Evolutionary conservation across 768 basidiomycete genomes (phyloP), one percentile per base, ranked within the genome.

Genomic region (Tubosaeta brunneosetosa): DNA sequence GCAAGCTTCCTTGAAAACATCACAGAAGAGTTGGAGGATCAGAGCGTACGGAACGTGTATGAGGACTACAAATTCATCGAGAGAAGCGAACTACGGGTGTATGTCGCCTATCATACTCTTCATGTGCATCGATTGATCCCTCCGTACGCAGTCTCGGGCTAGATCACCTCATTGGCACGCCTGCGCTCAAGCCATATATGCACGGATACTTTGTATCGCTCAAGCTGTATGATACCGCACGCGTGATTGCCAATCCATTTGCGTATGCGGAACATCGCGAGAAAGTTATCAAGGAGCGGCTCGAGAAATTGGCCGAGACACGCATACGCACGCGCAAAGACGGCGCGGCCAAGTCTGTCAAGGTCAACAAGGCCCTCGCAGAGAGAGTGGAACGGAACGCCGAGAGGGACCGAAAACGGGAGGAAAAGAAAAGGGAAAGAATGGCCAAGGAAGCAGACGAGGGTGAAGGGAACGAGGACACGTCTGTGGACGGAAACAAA

Each of bases 51-150:
- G 50, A 85, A 80, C 26, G 81, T 88, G 6, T 99, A 98, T 68
- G 88, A 94, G 67, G 97, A 98, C 73, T 98, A 85, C 83, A 99
- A 99, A 71, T 99, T 98, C 64, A 80, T 99, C 50, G 92, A 94
- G 69, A 78, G 88, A 57, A 77, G 73, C 53, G 97, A 98, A 67
- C 80, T 98, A 51, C 81, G 83, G 57, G 85, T 78, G 94, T 94
- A 61, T 45, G 86, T 83, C 38, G 50, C 48, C 49, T 52, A 22
- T 52, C 46, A n/a, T 41, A 14, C 52, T 51, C 5, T 33, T 46
- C 34, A 7, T 47, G 41, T 29, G 27, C 27, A 9, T 29, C 12
- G 25, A 10, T 27, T 55, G 44, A 64, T 33, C 14, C n/a, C 31
- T 10, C 17, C 34, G 51, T 44, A 47, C 51, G 36, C 62, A 95